Evolutionary conservation across 768 basidiomycete genomes (phyloP).

Genomic region (Xerocomus brunneocitrinus): DNA sequence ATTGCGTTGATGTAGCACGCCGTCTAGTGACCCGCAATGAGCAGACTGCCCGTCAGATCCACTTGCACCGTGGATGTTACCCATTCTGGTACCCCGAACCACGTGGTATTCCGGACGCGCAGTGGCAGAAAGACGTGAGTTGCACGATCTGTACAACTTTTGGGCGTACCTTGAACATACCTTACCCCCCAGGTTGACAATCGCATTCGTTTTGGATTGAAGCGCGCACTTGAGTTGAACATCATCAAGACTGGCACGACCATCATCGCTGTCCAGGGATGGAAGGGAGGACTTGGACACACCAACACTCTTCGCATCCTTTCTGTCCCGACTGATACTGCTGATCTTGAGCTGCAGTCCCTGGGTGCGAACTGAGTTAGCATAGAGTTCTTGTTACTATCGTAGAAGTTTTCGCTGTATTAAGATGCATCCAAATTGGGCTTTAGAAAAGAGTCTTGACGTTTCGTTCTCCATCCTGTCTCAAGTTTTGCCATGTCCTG

Average conservation of each 20-base stretch:
- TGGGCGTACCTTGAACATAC: slow-evolving; percentile 8
- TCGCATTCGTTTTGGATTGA: slow-evolving; percentile 84
- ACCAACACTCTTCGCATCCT: slow-evolving; percentile 87
- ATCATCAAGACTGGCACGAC: slow-evolving; percentile 87
- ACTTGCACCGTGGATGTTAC: slow-evolving; percentile 94
- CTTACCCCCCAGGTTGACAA: slow-evolving; percentile 63
- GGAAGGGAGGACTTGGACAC: slow-evolving; percentile 97
- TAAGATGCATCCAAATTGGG: background rate
- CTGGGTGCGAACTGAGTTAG: slow-evolving; percentile 33
- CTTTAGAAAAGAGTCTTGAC: background rate
- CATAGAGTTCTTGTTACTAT: slow-evolving; percentile 5
- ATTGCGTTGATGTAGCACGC: slow-evolving; percentile 4
- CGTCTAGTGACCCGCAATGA: slow-evolving; percentile 85
- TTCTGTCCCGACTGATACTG: slow-evolving; percentile 75
- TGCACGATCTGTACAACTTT: background rate
- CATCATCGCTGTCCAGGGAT: slow-evolving; percentile 96
- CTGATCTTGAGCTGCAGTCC: slow-evolving; percentile 73
- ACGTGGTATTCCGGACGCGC: slow-evolving; percentile 78
- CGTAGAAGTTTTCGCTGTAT: slow-evolving; percentile 11
- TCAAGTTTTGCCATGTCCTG: background rate
- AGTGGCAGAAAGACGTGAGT: slow-evolving; percentile 97
- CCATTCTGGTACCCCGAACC: slow-evolving; percentile 96
- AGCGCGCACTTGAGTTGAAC: slow-evolving; percentile 75
- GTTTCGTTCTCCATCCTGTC: background rate
- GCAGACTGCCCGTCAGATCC: slow-evolving; percentile 94